Evolutionary conservation across 192 early-diverging fungal genomes (phyloP).

Genomic region (Linnemannia zychae): DNA sequence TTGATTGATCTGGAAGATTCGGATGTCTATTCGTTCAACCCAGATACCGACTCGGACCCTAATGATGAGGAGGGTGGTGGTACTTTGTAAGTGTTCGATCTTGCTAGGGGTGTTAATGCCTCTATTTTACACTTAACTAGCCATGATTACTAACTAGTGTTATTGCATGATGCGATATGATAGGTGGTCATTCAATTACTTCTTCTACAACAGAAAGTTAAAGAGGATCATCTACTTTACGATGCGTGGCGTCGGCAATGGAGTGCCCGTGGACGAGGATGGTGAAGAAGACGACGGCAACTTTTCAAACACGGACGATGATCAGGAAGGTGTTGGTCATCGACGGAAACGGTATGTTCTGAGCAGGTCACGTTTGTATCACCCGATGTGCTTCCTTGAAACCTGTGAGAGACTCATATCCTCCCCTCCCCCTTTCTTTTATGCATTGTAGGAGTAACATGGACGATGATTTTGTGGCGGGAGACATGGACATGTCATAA

Average conservation of each 20-base stretch:
- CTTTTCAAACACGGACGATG: constrained; percentile 40
- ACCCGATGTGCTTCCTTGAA: too few relatives aligned
- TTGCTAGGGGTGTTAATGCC: neutral
- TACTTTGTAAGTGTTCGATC: constrained; percentile 23
- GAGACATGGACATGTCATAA: constrained; percentile 43
- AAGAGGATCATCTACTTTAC: constrained; percentile 96
- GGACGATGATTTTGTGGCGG: constrained; percentile 32
- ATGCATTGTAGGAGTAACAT: constrained; percentile 10
- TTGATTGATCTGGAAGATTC: constrained; percentile 85
- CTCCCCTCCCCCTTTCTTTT: too few relatives aligned
- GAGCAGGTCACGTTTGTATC: neutral
- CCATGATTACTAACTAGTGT: neutral
- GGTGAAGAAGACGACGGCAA: constrained; percentile 26
- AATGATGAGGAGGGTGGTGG: constrained; percentile 89
- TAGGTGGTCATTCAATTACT: constrained; percentile 97
- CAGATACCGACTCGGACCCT: constrained; percentile 89
- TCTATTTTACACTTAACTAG: too few relatives aligned
- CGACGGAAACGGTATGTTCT: constrained; percentile 30
- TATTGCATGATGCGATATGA: neutral
- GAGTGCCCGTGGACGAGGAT: constrained; percentile 18
- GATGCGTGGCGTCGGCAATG: constrained; percentile 86
- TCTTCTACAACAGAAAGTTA: constrained; percentile 93
- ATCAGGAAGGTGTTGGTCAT: constrained; percentile 27
- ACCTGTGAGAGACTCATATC: too few relatives aligned
- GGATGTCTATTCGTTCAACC: constrained; percentile 92